Percentiles rank a stretch among this genome's conserved stretches.
Conservation (phyloP, 1,139 yeast genomes). For the Candida albicans region DNA sequence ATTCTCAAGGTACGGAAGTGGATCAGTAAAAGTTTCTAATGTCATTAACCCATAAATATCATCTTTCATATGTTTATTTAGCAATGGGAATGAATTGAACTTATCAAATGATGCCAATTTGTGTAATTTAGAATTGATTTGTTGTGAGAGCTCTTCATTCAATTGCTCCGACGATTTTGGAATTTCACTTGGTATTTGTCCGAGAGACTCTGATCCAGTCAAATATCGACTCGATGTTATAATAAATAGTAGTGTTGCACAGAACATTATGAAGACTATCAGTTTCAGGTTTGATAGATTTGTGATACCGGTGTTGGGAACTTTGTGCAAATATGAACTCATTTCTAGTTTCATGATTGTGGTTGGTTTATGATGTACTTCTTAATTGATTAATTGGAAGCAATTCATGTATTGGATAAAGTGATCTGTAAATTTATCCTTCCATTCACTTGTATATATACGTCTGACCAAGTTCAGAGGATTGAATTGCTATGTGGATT, state of each 20-base stretch:
- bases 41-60: neutral
- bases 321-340: too few relatives aligned
- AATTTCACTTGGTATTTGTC: neutral
- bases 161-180: neutral
- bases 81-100: slow-evolving; percentile 14
- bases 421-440: too few relatives aligned
- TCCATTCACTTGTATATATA: too few relatives aligned
- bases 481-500: too few relatives aligned
- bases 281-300: too few relatives aligned
- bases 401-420: too few relatives aligned
- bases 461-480: too few relatives aligned
- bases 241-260: neutral
- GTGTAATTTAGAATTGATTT: slow-evolving; percentile 1
- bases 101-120: slow-evolving; percentile 7
- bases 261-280: too few relatives aligned
- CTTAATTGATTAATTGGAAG: too few relatives aligned
- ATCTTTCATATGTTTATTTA: slow-evolving; percentile 5
- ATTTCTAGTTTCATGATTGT: too few relatives aligned
- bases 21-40: slow-evolving; percentile 23
- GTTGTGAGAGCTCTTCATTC: neutral
- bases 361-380: too few relatives aligned
- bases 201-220: neutral
- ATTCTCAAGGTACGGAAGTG: slow-evolving; percentile 14
- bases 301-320: too few relatives aligned
- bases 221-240: neutral